Evolutionary conservation across 2,329 filamentous ascomycete genomes (phyloP).

Genomic region (Sporothrix brunneoviolacea): DNA sequence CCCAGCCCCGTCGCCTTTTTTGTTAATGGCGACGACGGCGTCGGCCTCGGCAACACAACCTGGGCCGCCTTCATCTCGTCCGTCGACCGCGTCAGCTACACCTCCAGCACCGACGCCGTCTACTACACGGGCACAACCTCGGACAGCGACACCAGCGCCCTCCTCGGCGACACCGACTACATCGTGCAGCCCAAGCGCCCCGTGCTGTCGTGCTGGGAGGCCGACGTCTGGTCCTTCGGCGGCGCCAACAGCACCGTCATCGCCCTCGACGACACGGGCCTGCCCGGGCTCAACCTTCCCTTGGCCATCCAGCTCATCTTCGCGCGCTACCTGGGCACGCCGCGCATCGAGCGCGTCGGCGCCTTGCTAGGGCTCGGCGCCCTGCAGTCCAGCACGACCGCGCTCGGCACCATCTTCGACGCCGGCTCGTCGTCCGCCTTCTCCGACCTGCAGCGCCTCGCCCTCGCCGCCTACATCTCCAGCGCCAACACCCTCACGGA

Average conservation of each 20-base stretch:
- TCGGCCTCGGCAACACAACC: conserved; percentile 19
- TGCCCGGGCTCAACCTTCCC: conserved; percentile 21
- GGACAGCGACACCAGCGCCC: not conserved
- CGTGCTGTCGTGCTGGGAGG: conserved; percentile 24
- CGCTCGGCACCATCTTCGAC: conserved; percentile 22
- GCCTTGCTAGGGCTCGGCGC: conserved; percentile 18
- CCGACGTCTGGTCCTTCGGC: conserved; percentile 24
- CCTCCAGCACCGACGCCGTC: conserved; percentile 20
- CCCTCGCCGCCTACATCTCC: conserved; percentile 23
- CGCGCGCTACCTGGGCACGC: conserved; percentile 17
- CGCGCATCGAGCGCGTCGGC: conserved; percentile 19
- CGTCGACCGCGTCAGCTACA: conserved; percentile 23
- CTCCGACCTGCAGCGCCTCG: conserved; percentile 23
- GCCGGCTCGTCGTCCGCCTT: conserved; percentile 22
- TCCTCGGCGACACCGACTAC: conserved; percentile 13
- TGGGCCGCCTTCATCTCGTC: conserved; percentile 24
- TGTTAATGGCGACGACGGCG: conserved; percentile 9
- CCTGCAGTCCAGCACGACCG: conserved; percentile 20
- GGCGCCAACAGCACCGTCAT: conserved; percentile 19
- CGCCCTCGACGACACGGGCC: conserved; percentile 16
- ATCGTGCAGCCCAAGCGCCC: conserved; percentile 20
- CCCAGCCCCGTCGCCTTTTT: conserved; percentile 14
- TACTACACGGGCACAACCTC: conserved; percentile 18
- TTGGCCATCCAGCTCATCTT: conserved; percentile 18
- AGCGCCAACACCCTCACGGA: conserved; percentile 23